These are phyloP conservation scores for Ascoidea rubescens DNA, from an alignment of 805 yeast genomes.

Conservation along the genomic window DNA sequence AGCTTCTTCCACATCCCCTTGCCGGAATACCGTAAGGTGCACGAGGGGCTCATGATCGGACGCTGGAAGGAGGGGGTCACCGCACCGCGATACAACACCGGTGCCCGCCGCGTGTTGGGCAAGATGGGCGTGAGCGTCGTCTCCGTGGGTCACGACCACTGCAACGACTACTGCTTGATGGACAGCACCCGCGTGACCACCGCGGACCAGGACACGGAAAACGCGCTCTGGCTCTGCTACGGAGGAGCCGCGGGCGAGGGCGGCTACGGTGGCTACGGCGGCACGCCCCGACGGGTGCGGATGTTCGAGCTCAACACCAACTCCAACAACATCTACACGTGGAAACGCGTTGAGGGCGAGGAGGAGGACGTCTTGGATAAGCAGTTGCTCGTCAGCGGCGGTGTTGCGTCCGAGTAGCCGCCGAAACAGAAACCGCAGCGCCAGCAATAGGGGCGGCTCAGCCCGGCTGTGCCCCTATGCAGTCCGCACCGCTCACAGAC, in stretches of 20 bases:
- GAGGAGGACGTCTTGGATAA: slow-evolving; percentile 34
- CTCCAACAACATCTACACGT: slow-evolving; percentile 31
- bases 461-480: no score
- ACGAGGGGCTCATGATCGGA: slow-evolving; percentile 35
- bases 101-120: slow-evolving; percentile 44
- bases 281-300: slow-evolving; percentile 69
- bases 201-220: slow-evolving; percentile 13
- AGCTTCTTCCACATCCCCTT: slow-evolving; percentile 93
- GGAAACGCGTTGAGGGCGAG: slow-evolving; percentile 59
- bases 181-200: slow-evolving; percentile 24
- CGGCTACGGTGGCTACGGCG: slow-evolving; percentile 90
- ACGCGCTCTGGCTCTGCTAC: slow-evolving; percentile 70
- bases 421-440: no score
- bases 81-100: slow-evolving; percentile 61
- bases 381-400: slow-evolving; percentile 35
- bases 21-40: slow-evolving; percentile 57
- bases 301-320: slow-evolving; percentile 49
- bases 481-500: no score
- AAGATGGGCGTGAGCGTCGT: slow-evolving; percentile 62
- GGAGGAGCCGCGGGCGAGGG: slow-evolving; percentile 95
- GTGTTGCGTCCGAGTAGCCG: slow-evolving; percentile 17
- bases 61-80: slow-evolving; percentile 56
- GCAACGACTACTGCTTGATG: slow-evolving; percentile 76
- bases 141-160: slow-evolving; percentile 90
- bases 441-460: no score